Evolutionary conservation across 768 basidiomycete genomes (phyloP).

Genomic region (Lyophyllum shimeji): DNA sequence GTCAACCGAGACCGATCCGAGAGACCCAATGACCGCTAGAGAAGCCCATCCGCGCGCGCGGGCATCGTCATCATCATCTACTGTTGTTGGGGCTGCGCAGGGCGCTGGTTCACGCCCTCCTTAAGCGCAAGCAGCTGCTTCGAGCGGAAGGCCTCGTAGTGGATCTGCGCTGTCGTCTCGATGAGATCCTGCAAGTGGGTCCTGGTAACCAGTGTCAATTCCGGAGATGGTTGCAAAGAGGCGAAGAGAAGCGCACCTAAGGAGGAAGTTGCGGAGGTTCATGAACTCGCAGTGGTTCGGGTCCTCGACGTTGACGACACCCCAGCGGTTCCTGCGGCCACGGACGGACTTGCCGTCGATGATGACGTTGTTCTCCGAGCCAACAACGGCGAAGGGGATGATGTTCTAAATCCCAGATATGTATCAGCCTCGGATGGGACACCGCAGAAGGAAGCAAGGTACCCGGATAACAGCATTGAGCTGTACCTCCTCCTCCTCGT

Average conservation of each 20-base stretch:
- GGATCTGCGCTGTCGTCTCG: conserved; percentile 98
- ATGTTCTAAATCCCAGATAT: conserved; percentile 57
- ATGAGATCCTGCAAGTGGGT: conserved; percentile 98
- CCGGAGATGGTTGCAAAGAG: background rate
- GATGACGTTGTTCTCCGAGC: conserved; percentile 94
- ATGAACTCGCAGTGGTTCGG: conserved; percentile 97
- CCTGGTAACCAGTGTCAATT: conserved; percentile 38
- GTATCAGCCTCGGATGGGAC: background rate
- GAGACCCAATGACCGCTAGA: conserved; percentile 2
- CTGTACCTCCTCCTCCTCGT: conserved; percentile 88
- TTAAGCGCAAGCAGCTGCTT: conserved; percentile 97
- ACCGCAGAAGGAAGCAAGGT: conserved; percentile 22
- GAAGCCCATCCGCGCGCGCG: no score
- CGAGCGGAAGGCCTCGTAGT: conserved; percentile 99
- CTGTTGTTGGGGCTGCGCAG: conserved; percentile 39
- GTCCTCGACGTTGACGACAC: conserved; percentile 97
- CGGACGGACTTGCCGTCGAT: conserved; percentile 95
- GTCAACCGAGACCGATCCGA: background rate
- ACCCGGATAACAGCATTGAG: conserved; percentile 91
- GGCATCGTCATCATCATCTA: conserved; percentile 18
- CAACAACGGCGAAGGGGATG: conserved; percentile 96
- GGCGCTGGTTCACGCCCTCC: conserved; percentile 83
- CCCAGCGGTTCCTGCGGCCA: conserved; percentile 97
- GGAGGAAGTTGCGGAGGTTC: conserved; percentile 95
- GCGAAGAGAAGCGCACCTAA: conserved; percentile 49